Evolutionary conservation across 257 asterid species (phyloP), one percentile per base, ranked within the genome.

Genomic region (Capsicum baccatum): DNA sequence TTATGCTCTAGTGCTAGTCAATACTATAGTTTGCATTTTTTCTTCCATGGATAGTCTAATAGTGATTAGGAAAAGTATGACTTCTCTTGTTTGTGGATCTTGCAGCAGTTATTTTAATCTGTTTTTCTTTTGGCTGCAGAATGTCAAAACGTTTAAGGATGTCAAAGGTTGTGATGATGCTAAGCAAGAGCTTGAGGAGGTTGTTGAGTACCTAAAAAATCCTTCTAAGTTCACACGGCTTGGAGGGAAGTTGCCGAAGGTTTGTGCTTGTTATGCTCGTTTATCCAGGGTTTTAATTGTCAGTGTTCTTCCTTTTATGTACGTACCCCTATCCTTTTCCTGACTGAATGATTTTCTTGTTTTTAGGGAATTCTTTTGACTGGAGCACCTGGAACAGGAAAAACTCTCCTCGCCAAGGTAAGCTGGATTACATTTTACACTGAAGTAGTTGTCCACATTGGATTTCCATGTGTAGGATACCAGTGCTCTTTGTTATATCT

Each of bases 161-260:
- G 99, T 94, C 86, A 96, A 94, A 90, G 99, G 99, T 76, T 96
- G 99, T 85, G 99, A 96, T 91, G 99, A 96, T 92, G 99, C 99
- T 69, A 96, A 96, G 83, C 97, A 96, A 92, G 99, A 96, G 94
- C 99, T 96, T 71, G 99, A 94, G 92, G 99, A 96, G 94, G 97
- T 96, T 90, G 99, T 96, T 82, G 97, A 96, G 93, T 96, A 96
- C 91, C 94, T 96, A 16, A 96, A 86, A 83, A 92, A 95, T 87
- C 99, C 99, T 81, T 58, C 96, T 14, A 94, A 96, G 89, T 94
- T 96, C 91, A 96, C 99, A 83, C 92, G 98, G 59, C 90, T 94
- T 80, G 99, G 99, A 85, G 99, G 99, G 57, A 96, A 96, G 88
- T 86, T 96, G 88, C 99, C 99, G 59, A 96, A 96, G 99, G 99